These are phyloP conservation scores for Albifimbria verrucaria DNA, from an alignment of 2,329 filamentous ascomycete species.

Conservation along the genomic window DNA sequence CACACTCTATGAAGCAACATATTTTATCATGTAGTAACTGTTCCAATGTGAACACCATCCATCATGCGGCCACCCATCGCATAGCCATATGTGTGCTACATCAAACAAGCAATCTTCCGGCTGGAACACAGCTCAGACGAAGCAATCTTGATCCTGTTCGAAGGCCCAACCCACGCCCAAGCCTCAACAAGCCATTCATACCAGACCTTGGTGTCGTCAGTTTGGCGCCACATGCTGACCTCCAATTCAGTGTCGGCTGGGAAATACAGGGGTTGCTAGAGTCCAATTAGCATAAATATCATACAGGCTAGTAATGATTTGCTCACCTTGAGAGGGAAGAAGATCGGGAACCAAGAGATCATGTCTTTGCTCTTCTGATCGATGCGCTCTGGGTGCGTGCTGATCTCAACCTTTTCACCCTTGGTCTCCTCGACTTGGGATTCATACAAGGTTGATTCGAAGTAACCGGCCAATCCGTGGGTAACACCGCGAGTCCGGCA, in stretches of 20 bases:
- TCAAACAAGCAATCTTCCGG: constrained; percentile 66
- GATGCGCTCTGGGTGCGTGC: constrained; percentile 89
- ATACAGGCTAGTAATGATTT: neutral
- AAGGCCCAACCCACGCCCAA: constrained; percentile 62
- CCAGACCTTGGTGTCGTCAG: constrained; percentile 94
- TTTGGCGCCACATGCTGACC: constrained; percentile 93
- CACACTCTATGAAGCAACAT: too few relatives aligned
- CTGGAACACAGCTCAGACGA: constrained; percentile 67
- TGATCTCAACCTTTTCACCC: constrained; percentile 70
- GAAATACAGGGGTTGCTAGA: constrained; percentile 76
- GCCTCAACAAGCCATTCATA: constrained; percentile 97
- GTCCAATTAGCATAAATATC: constrained; percentile 9
- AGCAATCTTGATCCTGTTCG: constrained; percentile 61
- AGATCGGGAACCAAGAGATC: constrained; percentile 99
- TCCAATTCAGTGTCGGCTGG: constrained; percentile 83
- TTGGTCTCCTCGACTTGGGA: constrained; percentile 35
- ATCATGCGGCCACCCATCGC: too few relatives aligned
- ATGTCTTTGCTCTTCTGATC: constrained; percentile 92
- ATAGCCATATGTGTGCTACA: constrained; percentile 41
- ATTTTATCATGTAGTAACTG: too few relatives aligned
- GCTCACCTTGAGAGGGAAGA: constrained; percentile 87
- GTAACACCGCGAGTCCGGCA: constrained; percentile 76
- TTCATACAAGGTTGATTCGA: constrained; percentile 90
- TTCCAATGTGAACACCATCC: too few relatives aligned
- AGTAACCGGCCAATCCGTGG: constrained; percentile 91